Evolutionary conservation across 345 rosid species (phyloP).

Genomic region (Populus ilicifolia): DNA sequence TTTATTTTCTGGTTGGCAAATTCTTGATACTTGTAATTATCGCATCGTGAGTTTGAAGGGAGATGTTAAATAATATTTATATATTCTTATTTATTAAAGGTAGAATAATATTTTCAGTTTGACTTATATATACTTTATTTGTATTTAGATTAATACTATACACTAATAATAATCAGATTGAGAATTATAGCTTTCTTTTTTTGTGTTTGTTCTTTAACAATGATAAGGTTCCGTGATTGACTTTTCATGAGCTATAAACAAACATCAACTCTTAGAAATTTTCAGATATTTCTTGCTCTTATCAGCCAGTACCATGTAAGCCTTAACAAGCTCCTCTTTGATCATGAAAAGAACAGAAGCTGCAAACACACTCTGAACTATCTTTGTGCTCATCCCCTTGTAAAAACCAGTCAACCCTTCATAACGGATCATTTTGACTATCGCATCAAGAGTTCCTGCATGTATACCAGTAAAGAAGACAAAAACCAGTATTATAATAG

Average conservation of each 20-base stretch:
- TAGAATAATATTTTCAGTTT: no score
- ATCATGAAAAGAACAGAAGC: slow-evolving; percentile 74
- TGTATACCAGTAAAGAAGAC: neutral
- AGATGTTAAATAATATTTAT: no score
- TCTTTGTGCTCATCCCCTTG: slow-evolving; percentile 77
- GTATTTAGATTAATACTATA: no score
- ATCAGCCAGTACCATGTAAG: slow-evolving; percentile 37
- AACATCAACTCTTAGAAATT: slow-evolving; percentile 14
- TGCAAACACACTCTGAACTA: slow-evolving; percentile 71
- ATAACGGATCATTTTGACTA: slow-evolving; percentile 54
- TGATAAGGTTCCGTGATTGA: neutral
- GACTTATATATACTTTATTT: no score
- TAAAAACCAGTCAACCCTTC: slow-evolving; percentile 60
- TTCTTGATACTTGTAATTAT: no score
- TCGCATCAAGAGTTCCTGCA: slow-evolving; percentile 61
- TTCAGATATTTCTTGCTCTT: slow-evolving; percentile 34
- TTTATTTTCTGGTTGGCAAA: no score
- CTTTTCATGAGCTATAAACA: slow-evolving; percentile 3
- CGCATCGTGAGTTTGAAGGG: no score
- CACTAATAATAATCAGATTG: no score
- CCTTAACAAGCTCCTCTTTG: slow-evolving; percentile 65
- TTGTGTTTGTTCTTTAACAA: no score
- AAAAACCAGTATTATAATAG: neutral
- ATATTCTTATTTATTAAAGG: no score
- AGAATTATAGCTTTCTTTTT: no score